A percentile compares a stretch with the other conserved stretches of the same genome.
These are phyloP conservation scores for Miamiensis avidus DNA, from an alignment of 169 alveolate species.

Conservation along the genomic window DNA sequence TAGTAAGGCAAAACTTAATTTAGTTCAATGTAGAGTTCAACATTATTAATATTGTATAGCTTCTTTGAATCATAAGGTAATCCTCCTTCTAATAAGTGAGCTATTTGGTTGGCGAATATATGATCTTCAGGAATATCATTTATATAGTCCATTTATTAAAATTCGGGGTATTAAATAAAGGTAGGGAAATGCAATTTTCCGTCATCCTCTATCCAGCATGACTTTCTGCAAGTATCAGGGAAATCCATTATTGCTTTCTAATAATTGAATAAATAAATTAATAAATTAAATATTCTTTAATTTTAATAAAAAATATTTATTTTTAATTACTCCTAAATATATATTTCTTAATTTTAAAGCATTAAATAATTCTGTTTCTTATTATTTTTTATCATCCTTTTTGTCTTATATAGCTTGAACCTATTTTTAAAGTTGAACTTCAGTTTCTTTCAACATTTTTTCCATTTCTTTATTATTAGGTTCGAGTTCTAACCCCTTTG, in stretches of 20 bases:
- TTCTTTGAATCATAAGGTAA: constrained; percentile 44
- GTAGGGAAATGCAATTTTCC: constrained; percentile 28
- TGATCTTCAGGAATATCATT: constrained; percentile 27
- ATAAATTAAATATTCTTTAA: too few species aligned
- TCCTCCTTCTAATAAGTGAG: constrained; percentile 18
- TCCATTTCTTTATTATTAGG: constrained; percentile 29
- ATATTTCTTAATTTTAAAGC: constrained; percentile 25
- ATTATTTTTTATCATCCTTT: constrained; percentile 12
- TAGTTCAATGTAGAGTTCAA: constrained; percentile 44
- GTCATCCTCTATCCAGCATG: constrained; percentile 18
- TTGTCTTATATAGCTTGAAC: constrained; percentile 13
- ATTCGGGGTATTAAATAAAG: constrained; percentile 41
- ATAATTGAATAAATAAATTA: too few species aligned
- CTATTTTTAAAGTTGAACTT: constrained; percentile 15
- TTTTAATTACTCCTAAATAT: constrained; percentile 7
- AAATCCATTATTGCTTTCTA: constrained; percentile 12
- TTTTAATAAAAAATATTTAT: too few species aligned
- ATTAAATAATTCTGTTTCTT: background rate
- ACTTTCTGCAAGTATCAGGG: constrained; percentile 30
- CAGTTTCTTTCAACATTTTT: constrained; percentile 14
- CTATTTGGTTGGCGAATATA: constrained; percentile 12
- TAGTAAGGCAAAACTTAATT: constrained; percentile 4
- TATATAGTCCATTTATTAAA: constrained; percentile 39
- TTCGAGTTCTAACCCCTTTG: constrained; percentile 13
- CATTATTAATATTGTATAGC: constrained; percentile 13